Evolutionary conservation across 768 basidiomycete genomes (phyloP), one percentile per base, ranked within the genome.

Genomic region (Boletus rex-veris): DNA sequence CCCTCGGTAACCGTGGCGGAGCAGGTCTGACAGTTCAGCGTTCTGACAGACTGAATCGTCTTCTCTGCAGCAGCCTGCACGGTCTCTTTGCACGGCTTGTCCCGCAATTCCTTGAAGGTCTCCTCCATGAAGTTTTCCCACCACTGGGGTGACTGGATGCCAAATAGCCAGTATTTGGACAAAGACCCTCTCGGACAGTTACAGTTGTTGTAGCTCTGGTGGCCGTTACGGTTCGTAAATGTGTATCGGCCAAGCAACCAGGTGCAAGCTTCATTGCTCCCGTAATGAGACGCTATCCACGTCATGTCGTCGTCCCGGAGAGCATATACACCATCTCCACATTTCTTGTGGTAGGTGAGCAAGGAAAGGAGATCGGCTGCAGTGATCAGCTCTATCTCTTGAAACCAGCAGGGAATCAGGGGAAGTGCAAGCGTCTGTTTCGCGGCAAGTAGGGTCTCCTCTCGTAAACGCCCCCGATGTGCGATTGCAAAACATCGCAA

Each of bases 401-500:
- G 40, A 9, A 64, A 62, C 48, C 62, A 59, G 3, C 33, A 19
- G 0, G 66, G 62, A 4, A 63, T 58, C 39, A 71, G 54, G 0
- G 72, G 63, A 19, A 59, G 50, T 24, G 57, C 50, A 48, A 74
- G 52, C 7, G 72, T 68, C 28, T 58, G 52, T 18, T 54, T 64
- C 5, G 73, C 70, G 15, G 73, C 69, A 4, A 65, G 52, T 6
- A 58, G 33, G 0, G 66, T 65, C 37, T 72, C 63, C 6, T 59
- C 57, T 18, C 48, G 48, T 35, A 68, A 52, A 1, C 51, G 30
- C 15, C 65, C 67, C 16, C 53, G 62, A 44, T 59, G 57, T 1
- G 71, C 70, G 6, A 74, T 63, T 1, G 67, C 71, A 50, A 69
- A 74, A 18, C 65, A 63, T 1, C 67, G 63, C 10, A 74, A 18